Percentiles rank a stretch among this genome's conserved stretches.
Evolutionary conservation across 2,329 filamentous ascomycete species (phyloP).

Genomic region (Nothophoma quercina): DNA sequence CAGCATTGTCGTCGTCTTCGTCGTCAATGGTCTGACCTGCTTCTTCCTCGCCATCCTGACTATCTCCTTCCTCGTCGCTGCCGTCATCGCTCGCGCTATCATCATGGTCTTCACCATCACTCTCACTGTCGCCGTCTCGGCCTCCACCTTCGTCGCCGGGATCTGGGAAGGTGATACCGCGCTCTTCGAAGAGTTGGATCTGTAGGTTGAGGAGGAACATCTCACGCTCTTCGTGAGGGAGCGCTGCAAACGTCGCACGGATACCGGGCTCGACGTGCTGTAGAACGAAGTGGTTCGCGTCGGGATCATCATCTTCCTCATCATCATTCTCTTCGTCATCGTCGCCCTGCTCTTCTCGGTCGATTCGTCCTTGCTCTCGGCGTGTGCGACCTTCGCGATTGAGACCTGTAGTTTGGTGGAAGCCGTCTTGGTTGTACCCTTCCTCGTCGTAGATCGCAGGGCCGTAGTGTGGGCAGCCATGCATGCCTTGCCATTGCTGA

Average conservation of each 20-base stretch:
- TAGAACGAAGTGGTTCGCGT: slow-evolving; percentile 14
- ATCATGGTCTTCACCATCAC: not conserved
- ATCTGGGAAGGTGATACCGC: slow-evolving; percentile 6
- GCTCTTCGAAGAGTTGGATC: slow-evolving; percentile 29
- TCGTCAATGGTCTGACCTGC: not conserved
- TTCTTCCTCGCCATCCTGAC: not conserved
- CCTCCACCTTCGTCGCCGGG: not conserved
- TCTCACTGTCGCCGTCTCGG: no score
- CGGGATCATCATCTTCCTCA: slow-evolving; percentile 13
- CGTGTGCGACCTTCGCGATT: slow-evolving; percentile 35
- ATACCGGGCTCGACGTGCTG: slow-evolving; percentile 24
- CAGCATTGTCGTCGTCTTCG: not conserved
- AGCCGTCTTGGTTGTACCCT: slow-evolving; percentile 44
- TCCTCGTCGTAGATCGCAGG: slow-evolving; percentile 39
- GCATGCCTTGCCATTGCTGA: slow-evolving; percentile 35
- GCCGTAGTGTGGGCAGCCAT: slow-evolving; percentile 44
- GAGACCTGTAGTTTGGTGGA: slow-evolving; percentile 35
- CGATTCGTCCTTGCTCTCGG: slow-evolving; percentile 15
- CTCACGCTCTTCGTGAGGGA: slow-evolving; percentile 18
- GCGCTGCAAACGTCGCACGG: slow-evolving; percentile 15
- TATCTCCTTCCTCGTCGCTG: not conserved
- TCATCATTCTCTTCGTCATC: slow-evolving; percentile 16
- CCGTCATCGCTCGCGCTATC: not conserved
- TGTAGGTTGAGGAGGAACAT: slow-evolving; percentile 26
- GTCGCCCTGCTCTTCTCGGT: slow-evolving; percentile 17